phyloP scores from a whole-genome alignment of 2,329 filamentous ascomycete species.

The Xylariaceae sp. region DNA sequence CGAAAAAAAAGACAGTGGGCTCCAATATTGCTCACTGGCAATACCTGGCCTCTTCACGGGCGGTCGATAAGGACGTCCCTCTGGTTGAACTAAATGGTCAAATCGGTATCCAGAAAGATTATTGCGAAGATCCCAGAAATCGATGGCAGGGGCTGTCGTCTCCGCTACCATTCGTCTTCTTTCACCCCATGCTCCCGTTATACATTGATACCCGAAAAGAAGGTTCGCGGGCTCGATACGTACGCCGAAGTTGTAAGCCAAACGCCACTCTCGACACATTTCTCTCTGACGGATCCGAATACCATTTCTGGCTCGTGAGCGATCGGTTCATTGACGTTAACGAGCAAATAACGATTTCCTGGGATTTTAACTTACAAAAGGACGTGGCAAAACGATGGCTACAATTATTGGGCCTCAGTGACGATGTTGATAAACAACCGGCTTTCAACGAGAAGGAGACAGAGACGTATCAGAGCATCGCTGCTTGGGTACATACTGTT shows the following conservation, averaged over 20 bases:
- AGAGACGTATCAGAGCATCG: slow-evolving; percentile 53
- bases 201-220: slow-evolving; percentile 84
- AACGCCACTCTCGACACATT: slow-evolving; percentile 87
- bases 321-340: slow-evolving; percentile 64
- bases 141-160: slow-evolving; percentile 62
- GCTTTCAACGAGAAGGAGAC: slow-evolving; percentile 53
- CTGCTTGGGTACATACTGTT: slow-evolving; percentile 61
- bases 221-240: slow-evolving; percentile 79
- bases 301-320: slow-evolving; percentile 89
- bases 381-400: slow-evolving; percentile 49
- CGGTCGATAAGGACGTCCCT: slow-evolving; percentile 52
- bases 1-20: slow-evolving; percentile 40
- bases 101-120: slow-evolving; percentile 67
- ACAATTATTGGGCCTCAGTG: slow-evolving; percentile 55
- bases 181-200: slow-evolving; percentile 80
- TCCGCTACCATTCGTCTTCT: slow-evolving; percentile 71
- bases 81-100: slow-evolving; percentile 71
- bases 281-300: slow-evolving; percentile 69
- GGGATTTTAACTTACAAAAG: slow-evolving; percentile 61
- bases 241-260: slow-evolving; percentile 85
- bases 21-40: slow-evolving; percentile 65
- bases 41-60: slow-evolving; percentile 48
- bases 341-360: slow-evolving; percentile 59
- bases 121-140: slow-evolving; percentile 60
- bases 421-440: slow-evolving; percentile 46